A percentile compares a stretch with the other conserved stretches of the same genome.
These are phyloP conservation scores for Ascochyta pisi DNA, from an alignment of 2,329 filamentous ascomycete species.

Conservation along the genomic window DNA sequence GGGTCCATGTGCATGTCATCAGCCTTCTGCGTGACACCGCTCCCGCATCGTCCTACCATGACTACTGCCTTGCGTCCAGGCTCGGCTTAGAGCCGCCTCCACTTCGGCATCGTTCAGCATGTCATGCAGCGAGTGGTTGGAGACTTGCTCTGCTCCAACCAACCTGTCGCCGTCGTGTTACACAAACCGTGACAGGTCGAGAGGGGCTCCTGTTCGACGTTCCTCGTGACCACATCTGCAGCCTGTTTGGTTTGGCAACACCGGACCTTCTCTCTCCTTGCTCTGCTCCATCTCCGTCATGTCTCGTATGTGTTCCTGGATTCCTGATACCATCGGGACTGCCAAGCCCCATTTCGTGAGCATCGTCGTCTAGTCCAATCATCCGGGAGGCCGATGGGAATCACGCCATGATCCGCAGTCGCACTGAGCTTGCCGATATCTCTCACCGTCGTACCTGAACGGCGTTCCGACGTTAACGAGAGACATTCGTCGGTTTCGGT, in stretches of 20 bases:
- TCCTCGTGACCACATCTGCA: conserved; percentile 21
- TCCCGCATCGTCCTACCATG: conserved; percentile 32
- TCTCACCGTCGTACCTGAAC: conserved; percentile 17
- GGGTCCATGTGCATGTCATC: conserved; percentile 33
- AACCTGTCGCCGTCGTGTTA: conserved; percentile 19
- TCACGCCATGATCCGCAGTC: conserved; percentile 1
- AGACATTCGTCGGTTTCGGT: conserved; percentile 13
- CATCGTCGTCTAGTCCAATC: conserved; percentile 4
- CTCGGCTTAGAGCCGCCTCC: conserved; percentile 26
- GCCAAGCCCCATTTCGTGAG: neutral
- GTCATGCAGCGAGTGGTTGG: conserved; percentile 27
- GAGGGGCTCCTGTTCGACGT: conserved; percentile 4
- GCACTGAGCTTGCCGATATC: conserved; percentile 15
- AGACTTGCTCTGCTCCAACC: neutral
- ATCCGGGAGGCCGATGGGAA: neutral
- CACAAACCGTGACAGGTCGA: conserved; percentile 22
- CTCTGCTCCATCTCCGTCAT: conserved; percentile 1
- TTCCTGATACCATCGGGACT: neutral
- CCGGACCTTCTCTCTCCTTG: conserved; percentile 11
- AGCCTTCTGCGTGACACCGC: conserved; percentile 36
- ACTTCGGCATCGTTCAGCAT: conserved; percentile 27
- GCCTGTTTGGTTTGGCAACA: conserved; percentile 19
- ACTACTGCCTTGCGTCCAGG: conserved; percentile 38
- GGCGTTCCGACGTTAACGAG: conserved; percentile 13
- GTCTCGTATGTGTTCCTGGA: conserved; percentile 2